Percentiles rank a stretch among this genome's conserved stretches.
These are phyloP conservation scores for Malassezia sp. DNA, from an alignment of 1,284 basidiomycete species.

Conservation along the genomic window DNA sequence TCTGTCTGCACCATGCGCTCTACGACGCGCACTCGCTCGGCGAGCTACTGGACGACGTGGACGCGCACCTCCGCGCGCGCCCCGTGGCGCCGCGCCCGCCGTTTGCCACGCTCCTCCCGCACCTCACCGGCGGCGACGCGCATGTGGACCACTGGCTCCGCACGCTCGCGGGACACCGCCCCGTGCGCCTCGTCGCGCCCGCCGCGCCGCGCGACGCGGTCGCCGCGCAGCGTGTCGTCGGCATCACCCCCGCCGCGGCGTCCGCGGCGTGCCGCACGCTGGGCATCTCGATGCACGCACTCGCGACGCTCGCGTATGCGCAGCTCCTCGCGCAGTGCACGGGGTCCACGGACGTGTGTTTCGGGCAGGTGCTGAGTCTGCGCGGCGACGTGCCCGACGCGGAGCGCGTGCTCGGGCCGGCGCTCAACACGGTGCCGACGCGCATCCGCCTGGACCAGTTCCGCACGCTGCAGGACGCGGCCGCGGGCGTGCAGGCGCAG, in stretches of 20 bases:
- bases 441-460: conserved; percentile 18
- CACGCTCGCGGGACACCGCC: conserved; percentile 17
- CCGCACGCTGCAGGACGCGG: conserved; percentile 6
- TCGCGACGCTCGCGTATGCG: conserved; percentile 33
- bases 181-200: conserved; percentile 7
- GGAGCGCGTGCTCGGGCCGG: conserved; percentile 30
- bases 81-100: conserved; percentile 7
- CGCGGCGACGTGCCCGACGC: conserved; percentile 26
- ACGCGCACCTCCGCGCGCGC: conserved; percentile 10
- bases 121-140: conserved; percentile 20
- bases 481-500: conserved; percentile 16
- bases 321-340: conserved; percentile 26
- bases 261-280: conserved; percentile 13
- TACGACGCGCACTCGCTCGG: conserved; percentile 28
- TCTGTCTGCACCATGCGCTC: conserved; percentile 16
- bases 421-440: conserved; percentile 37
- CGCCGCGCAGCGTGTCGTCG: conserved; percentile 1
- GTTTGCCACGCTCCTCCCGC: conserved; percentile 23
- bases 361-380: conserved; percentile 37
- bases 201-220: neutral
- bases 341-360: conserved; percentile 25
- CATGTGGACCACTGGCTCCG: conserved; percentile 26
- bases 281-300: conserved; percentile 27
- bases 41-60: conserved; percentile 35
- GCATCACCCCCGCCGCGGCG: conserved; percentile 1